Evolutionary conservation across 805 yeast species (phyloP).

Genomic region (Myxozyma udenii): DNA sequence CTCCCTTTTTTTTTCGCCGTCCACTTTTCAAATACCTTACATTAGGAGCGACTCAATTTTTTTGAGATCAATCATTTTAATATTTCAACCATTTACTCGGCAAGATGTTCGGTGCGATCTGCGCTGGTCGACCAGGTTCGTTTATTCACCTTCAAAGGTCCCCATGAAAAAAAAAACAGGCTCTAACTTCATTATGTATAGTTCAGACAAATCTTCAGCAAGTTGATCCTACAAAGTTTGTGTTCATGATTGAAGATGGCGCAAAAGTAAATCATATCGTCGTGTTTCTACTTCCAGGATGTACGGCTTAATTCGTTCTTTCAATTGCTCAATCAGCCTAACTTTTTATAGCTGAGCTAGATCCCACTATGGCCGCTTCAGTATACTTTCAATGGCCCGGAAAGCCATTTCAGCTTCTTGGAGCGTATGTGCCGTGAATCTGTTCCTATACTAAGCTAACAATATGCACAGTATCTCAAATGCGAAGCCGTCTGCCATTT

Average conservation of each 20-base stretch:
- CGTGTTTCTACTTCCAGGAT: constrained; percentile 79
- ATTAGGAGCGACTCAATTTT: too few relatives aligned
- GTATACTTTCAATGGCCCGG: constrained; percentile 82
- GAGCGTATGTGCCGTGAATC: constrained; percentile 53
- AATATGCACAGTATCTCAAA: constrained; percentile 34
- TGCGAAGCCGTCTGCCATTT: constrained; percentile 86
- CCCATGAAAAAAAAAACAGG: too few relatives aligned
- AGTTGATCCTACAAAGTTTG: constrained; percentile 65
- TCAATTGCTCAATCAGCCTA: background rate
- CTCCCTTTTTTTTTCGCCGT: too few relatives aligned
- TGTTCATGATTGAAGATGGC: constrained; percentile 60
- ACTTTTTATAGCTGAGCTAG: constrained; percentile 40
- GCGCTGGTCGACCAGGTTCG: constrained; percentile 65
- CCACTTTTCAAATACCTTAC: too few relatives aligned
- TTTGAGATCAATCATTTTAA: too few relatives aligned
- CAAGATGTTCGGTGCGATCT: constrained; percentile 70
- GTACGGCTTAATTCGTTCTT: constrained; percentile 40
- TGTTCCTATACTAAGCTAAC: constrained; percentile 33
- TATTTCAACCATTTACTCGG: too few relatives aligned
- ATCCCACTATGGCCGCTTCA: constrained; percentile 71
- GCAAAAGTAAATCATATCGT: constrained; percentile 73
- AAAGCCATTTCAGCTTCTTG: constrained; percentile 42
- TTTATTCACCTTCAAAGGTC: too few relatives aligned
- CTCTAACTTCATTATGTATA: background rate
- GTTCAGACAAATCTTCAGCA: constrained; percentile 47